Conservation (phyloP, 176 grass and related monocot genomes). For the Zea luxurians region DNA sequence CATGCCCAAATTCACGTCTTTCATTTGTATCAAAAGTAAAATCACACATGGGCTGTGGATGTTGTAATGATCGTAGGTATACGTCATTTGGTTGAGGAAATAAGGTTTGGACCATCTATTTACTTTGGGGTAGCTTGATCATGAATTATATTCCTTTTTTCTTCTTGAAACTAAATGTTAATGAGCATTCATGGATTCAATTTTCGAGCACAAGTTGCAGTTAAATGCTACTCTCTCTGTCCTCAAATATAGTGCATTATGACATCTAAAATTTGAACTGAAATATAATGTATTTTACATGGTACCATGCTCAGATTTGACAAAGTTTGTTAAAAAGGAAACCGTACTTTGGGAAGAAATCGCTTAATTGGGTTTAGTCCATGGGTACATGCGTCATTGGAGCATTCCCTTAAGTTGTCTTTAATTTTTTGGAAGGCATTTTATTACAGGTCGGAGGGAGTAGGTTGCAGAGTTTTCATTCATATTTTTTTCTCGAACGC, state of each 20-base stretch:
- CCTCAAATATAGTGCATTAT: not conserved
- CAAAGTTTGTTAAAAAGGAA: not conserved
- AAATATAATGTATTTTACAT: not conserved
- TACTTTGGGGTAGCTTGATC: constrained; percentile 8
- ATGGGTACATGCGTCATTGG: not conserved
- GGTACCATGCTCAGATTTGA: not conserved
- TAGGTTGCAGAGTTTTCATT: not conserved
- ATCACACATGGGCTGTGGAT: not conserved
- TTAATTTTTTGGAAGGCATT: not conserved
- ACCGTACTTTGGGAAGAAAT: not conserved
- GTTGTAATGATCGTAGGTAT: not conserved
- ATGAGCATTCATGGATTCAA: not conserved
- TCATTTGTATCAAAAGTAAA: constrained; percentile 24
- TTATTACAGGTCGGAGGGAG: not conserved
- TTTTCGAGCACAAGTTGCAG: not conserved
- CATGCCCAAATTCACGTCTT: constrained; percentile 1
- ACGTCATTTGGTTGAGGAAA: not conserved
- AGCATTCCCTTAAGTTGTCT: not conserved
- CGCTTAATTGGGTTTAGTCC: not conserved
- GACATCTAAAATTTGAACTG: not conserved
- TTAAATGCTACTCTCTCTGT: not conserved
- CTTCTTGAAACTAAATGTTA: not conserved
- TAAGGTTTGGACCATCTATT: not conserved
- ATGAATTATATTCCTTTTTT: constrained; percentile 11
- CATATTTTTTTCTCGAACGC: not conserved